Evolutionary conservation across 306 rosid species (phyloP).

Genomic region (peach (Prunus persica)): DNA sequence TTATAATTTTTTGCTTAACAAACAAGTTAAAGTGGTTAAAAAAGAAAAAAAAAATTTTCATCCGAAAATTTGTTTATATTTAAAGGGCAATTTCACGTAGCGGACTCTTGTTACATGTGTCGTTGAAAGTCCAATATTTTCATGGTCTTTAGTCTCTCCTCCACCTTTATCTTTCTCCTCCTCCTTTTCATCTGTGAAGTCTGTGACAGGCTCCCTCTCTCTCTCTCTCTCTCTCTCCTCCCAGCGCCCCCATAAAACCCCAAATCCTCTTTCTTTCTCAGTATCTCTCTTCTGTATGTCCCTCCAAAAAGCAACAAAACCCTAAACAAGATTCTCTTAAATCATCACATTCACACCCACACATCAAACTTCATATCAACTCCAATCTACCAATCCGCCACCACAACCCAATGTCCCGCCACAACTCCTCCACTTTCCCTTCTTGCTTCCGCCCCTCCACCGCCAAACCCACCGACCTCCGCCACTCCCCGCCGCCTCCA

Average conservation of each 20-base stretch:
- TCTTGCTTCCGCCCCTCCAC: conserved; percentile 58
- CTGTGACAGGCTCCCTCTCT: not conserved
- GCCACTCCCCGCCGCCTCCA: conserved; percentile 17
- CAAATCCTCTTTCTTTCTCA: not conserved
- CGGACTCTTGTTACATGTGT: not conserved
- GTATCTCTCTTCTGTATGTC: not conserved
- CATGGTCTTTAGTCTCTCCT: not conserved
- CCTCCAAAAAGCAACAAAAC: not conserved
- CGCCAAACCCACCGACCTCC: conserved; percentile 19
- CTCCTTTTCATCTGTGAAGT: not conserved
- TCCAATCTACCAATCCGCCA: not conserved
- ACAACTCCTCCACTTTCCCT: conserved; percentile 50
- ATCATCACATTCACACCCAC: not conserved
- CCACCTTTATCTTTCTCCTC: not conserved
- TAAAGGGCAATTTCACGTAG: not conserved
- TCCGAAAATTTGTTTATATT: no score
- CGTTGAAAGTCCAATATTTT: not conserved
- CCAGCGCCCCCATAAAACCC: not conserved
- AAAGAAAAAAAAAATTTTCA: no score
- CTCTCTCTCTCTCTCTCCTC: not conserved
- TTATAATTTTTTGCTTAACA: no score
- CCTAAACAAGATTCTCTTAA: not conserved
- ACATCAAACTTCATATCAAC: no score
- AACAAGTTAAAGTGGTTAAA: no score
- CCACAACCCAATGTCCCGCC: conserved; percentile 36